Percentiles rank a stretch among this genome's conserved stretches.
Evolutionary conservation across 2,329 filamentous ascomycete genomes (phyloP).

Genomic region (Daldinia sp.): DNA sequence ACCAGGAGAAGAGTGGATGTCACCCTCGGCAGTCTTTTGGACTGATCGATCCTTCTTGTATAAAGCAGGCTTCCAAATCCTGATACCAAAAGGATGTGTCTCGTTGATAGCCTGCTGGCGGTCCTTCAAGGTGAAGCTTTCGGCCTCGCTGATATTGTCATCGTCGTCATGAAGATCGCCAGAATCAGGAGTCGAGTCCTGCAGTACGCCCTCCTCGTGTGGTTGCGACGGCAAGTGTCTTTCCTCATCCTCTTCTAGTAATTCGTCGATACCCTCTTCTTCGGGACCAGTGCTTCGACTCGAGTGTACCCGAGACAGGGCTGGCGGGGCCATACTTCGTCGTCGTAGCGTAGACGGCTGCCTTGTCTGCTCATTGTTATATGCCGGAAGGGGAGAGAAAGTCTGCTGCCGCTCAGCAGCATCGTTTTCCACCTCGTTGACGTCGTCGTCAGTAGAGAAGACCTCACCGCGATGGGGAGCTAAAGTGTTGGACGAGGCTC

Average conservation of each 20-base stretch:
- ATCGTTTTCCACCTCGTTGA: constrained; percentile 82
- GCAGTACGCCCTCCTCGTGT: constrained; percentile 55
- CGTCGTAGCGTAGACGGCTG: constrained; percentile 56
- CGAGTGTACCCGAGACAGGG: constrained; percentile 60
- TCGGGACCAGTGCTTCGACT: constrained; percentile 49
- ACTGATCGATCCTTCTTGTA: constrained; percentile 99
- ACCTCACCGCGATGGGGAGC: constrained; percentile 84
- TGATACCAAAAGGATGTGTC: constrained; percentile 97
- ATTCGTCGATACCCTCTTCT: constrained; percentile 51
- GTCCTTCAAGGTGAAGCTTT: constrained; percentile 98
- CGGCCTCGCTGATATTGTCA: constrained; percentile 84
- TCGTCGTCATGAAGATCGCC: constrained; percentile 69
- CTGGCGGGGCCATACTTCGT: constrained; percentile 52
- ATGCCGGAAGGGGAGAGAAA: constrained; percentile 52
- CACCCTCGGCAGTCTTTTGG: constrained; percentile 93
- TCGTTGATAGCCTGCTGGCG: constrained; percentile 98
- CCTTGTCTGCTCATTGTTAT: constrained; percentile 45
- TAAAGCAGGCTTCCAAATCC: constrained; percentile 97
- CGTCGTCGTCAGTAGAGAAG: constrained; percentile 92
- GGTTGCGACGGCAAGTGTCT: constrained; percentile 48
- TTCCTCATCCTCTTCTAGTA: constrained; percentile 50
- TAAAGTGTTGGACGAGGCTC: constrained; percentile 77
- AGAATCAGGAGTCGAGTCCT: constrained; percentile 40
- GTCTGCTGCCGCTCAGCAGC: constrained; percentile 63
- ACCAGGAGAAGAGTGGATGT: constrained; percentile 95